Conservation (phyloP, 176 grass and related monocot genomes). For the Poa annua region DNA sequence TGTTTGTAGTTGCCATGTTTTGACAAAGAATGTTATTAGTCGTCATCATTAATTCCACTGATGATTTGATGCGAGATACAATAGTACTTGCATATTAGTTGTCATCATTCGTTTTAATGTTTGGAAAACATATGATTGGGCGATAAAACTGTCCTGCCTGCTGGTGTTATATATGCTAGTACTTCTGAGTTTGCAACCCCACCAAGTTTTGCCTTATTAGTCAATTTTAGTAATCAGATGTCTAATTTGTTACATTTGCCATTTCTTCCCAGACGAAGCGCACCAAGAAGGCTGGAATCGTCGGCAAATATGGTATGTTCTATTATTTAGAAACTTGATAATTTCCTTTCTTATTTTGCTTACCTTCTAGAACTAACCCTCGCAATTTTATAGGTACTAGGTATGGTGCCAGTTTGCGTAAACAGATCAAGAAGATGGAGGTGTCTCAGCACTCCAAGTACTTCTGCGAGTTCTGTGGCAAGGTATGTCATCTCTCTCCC, state of each 20-base stretch:
- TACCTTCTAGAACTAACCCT: not conserved
- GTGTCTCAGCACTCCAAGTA: slow-evolving; percentile 93
- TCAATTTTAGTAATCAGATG: not conserved
- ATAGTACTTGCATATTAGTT: too few relatives aligned
- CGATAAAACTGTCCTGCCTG: not conserved
- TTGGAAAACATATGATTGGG: not conserved
- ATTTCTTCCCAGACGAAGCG: slow-evolving; percentile 70
- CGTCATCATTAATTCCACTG: not conserved
- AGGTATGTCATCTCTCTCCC: slow-evolving; percentile 48
- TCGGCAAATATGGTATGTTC: slow-evolving; percentile 81
- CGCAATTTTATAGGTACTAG: slow-evolving; percentile 62
- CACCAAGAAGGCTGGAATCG: slow-evolving; percentile 91
- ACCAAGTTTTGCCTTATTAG: not conserved
- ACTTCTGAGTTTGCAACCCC: not conserved
- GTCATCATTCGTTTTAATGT: not conserved
- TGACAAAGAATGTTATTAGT: not conserved
- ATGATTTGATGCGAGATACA: not conserved
- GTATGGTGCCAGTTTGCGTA: slow-evolving; percentile 95
- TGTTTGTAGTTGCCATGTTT: not conserved
- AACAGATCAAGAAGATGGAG: slow-evolving; percentile 99
- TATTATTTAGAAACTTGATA: not conserved
- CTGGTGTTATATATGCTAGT: not conserved
- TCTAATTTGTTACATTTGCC: slow-evolving; percentile 21
- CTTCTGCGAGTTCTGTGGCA: slow-evolving; percentile 92
- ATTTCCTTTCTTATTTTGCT: not conserved